Evolutionary conservation across 2,329 filamentous ascomycete species (phyloP).

Genomic region (Diaporthe ilicicola): DNA sequence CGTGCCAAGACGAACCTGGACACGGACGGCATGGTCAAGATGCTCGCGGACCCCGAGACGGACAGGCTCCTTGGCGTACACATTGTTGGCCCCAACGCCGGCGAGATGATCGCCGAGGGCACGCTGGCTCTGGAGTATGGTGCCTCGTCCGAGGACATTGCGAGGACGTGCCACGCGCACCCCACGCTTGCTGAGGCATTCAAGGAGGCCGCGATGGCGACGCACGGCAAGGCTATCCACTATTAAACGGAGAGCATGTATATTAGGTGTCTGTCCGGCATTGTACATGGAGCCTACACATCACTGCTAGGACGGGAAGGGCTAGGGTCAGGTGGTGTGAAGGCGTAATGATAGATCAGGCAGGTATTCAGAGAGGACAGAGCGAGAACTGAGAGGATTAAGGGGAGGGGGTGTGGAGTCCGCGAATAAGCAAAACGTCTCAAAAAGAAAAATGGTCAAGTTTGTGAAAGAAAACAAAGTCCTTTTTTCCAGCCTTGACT

Average conservation of each 20-base stretch:
- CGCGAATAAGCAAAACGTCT: conserved; percentile 11
- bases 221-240: conserved; percentile 94
- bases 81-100: conserved; percentile 94
- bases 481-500: neutral
- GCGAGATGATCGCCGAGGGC: conserved; percentile 99
- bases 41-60: conserved; percentile 94
- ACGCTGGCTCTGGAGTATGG: conserved; percentile 96
- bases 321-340: conserved; percentile 16
- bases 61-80: conserved; percentile 95
- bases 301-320: conserved; percentile 8
- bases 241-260: conserved; percentile 64
- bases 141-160: conserved; percentile 93
- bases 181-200: conserved; percentile 96
- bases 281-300: conserved; percentile 30
- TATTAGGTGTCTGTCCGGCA: conserved; percentile 18
- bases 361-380: neutral
- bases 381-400: neutral
- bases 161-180: conserved; percentile 94
- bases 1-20: conserved; percentile 99
- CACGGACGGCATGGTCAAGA: conserved; percentile 95
- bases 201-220: conserved; percentile 99
- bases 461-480: neutral
- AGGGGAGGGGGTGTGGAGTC: neutral
- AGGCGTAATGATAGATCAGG: conserved; percentile 31
- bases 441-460: neutral